phyloP scores from a whole-genome alignment of 176 grass and related monocot species.

The Chloris gayana region DNA sequence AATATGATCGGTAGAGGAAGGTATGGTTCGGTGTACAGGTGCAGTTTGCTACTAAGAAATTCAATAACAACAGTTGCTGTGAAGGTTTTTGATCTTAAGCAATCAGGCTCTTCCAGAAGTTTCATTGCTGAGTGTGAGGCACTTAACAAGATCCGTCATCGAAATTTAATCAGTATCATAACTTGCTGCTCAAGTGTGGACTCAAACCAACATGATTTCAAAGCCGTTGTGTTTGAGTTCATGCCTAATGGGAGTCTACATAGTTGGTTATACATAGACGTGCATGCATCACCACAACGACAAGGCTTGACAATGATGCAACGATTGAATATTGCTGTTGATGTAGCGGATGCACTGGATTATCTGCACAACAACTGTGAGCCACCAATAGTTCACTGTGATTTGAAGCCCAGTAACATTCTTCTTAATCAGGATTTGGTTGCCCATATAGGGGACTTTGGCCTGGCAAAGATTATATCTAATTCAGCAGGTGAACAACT shows the following conservation, averaged over 20 bases:
- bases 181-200: conserved; percentile 49
- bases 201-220: conserved; percentile 46
- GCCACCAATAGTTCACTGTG: conserved; percentile 52
- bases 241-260: conserved; percentile 54
- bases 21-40: conserved; percentile 50
- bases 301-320: not conserved
- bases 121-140: conserved; percentile 50
- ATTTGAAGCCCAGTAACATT: conserved; percentile 52
- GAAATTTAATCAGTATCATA: conserved; percentile 48
- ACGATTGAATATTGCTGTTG: conserved; percentile 38
- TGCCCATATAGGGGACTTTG: conserved; percentile 50
- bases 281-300: not conserved
- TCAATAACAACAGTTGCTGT: conserved; percentile 30
- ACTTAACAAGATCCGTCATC: conserved; percentile 46
- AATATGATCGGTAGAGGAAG: conserved; percentile 44
- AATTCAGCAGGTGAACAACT: not conserved
- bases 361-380: conserved; percentile 56
- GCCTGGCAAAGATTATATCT: conserved; percentile 43
- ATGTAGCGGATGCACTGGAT: conserved; percentile 46
- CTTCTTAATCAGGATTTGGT: conserved; percentile 48
- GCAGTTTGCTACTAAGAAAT: not conserved
- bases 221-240: conserved; percentile 56
- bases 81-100: conserved; percentile 49
- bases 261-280: conserved; percentile 15
- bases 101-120: conserved; percentile 37